phyloP scores from a whole-genome alignment of 768 basidiomycete species.

The Serpula lacrymans region DNA sequence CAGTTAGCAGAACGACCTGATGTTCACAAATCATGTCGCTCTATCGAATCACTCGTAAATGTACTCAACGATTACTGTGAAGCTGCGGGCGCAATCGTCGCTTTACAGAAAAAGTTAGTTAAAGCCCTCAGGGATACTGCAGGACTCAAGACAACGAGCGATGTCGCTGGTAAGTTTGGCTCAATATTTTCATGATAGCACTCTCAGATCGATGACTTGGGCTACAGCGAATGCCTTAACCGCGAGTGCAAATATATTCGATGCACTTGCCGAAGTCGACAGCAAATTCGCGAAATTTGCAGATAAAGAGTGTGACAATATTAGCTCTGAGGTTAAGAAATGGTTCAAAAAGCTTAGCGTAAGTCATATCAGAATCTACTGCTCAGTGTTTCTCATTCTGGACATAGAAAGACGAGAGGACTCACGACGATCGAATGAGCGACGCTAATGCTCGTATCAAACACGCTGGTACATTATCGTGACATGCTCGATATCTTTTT shows the following conservation, averaged over 20 bases:
- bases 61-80: slow-evolving; percentile 75
- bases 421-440: slow-evolving; percentile 67
- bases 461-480: slow-evolving; percentile 53
- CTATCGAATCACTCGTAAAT: slow-evolving; percentile 64
- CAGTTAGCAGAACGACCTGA: slow-evolving; percentile 60
- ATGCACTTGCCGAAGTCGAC: slow-evolving; percentile 67
- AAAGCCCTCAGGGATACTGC: slow-evolving; percentile 70
- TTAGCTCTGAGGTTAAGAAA: slow-evolving; percentile 71
- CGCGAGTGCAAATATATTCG: slow-evolving; percentile 63
- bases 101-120: slow-evolving; percentile 71
- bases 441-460: slow-evolving; percentile 71
- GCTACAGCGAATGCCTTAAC: slow-evolving; percentile 64
- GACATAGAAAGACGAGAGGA: slow-evolving; percentile 80
- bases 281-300: slow-evolving; percentile 70
- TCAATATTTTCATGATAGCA: neutral
- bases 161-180: slow-evolving; percentile 54
- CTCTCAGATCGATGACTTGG: neutral
- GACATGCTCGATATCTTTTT: slow-evolving; percentile 5
- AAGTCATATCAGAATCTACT: slow-evolving; percentile 22
- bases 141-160: slow-evolving; percentile 51
- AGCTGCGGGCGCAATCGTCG: slow-evolving; percentile 55
- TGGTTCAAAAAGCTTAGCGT: slow-evolving; percentile 86
- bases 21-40: slow-evolving; percentile 79
- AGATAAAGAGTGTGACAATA: slow-evolving; percentile 66
- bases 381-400: slow-evolving; percentile 1